phyloP scores from a whole-genome alignment of 1,284 basidiomycete species.

The Trichosporon coremiiforme region DNA sequence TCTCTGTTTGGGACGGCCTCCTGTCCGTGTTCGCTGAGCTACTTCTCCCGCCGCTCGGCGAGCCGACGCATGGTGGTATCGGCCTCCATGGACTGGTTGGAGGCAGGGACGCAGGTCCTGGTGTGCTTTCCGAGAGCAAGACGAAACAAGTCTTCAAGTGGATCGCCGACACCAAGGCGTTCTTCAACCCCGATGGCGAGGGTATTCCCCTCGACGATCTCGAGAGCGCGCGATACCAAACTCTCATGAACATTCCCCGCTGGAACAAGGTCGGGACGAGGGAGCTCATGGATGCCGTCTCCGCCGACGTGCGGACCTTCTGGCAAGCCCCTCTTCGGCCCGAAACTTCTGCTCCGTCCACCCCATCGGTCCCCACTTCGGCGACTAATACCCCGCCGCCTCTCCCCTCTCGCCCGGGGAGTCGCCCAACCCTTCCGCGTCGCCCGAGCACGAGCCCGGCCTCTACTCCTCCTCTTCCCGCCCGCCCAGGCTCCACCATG shows the following conservation, averaged over 20 bases:
- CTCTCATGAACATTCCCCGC: conserved; percentile 41
- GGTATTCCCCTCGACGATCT: conserved; percentile 49
- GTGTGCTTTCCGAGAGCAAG: conserved; percentile 36
- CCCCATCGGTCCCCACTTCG: neutral
- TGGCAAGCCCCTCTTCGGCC: neutral
- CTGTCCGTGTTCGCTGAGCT: conserved; percentile 53
- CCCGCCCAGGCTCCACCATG: neutral
- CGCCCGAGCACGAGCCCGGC: neutral
- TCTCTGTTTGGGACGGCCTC: conserved; percentile 29
- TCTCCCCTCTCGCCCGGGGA: neutral
- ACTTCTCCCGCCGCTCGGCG: conserved; percentile 52
- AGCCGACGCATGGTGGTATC: conserved; percentile 36
- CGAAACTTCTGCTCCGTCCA: neutral
- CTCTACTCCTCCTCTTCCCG: neutral
- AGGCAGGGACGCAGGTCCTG: neutral
- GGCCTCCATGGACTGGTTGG: conserved; percentile 2
- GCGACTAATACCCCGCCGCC: neutral
- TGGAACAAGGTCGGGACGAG: neutral
- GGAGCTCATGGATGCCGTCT: neutral
- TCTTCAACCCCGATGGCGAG: conserved; percentile 55
- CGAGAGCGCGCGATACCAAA: conserved; percentile 48
- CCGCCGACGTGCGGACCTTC: neutral
- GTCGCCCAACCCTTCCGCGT: neutral
- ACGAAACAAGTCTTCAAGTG: conserved; percentile 55
- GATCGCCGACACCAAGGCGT: conserved; percentile 51